phyloP scores from a whole-genome alignment of 306 rosid genomes.

The Citrullus colocynthis region DNA sequence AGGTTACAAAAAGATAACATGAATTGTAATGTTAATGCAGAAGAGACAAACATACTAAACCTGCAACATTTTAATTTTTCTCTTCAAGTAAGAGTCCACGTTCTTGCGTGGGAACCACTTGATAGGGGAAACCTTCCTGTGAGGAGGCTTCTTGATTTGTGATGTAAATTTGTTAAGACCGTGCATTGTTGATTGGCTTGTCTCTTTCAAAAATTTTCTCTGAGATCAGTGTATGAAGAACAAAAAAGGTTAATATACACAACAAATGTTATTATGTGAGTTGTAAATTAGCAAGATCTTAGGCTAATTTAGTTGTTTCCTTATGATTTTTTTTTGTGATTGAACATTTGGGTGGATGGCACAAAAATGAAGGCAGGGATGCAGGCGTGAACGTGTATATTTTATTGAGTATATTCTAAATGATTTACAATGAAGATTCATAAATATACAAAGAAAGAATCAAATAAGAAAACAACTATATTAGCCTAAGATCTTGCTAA shows the following conservation, averaged over 20 bases:
- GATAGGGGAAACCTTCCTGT: slow-evolving; percentile 64
- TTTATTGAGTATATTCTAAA: too few relatives aligned
- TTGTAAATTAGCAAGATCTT: too few relatives aligned
- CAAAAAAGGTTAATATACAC: background rate
- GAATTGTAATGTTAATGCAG: background rate
- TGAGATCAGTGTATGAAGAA: slow-evolving; percentile 26
- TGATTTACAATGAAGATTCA: too few relatives aligned
- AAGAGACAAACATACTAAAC: slow-evolving; percentile 19
- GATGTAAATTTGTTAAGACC: slow-evolving; percentile 52
- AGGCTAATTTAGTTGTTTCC: too few relatives aligned
- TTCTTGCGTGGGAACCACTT: slow-evolving; percentile 89
- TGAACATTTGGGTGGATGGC: too few relatives aligned
- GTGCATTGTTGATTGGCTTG: slow-evolving; percentile 29
- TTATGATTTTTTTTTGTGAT: too few relatives aligned
- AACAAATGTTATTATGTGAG: too few relatives aligned
- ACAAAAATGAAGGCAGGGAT: too few relatives aligned
- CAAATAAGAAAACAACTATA: too few relatives aligned
- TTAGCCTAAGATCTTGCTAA: too few relatives aligned
- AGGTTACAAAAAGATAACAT: background rate
- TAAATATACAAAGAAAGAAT: too few relatives aligned
- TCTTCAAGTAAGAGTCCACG: slow-evolving; percentile 69
- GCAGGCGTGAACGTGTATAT: too few relatives aligned
- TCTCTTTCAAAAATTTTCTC: slow-evolving; percentile 49
- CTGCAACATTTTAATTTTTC: slow-evolving; percentile 92
- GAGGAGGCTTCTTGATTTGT: slow-evolving; percentile 73